phyloP scores from a whole-genome alignment of 1,284 basidiomycete species.

The Cutaneotrichosporon sp. region DNA sequence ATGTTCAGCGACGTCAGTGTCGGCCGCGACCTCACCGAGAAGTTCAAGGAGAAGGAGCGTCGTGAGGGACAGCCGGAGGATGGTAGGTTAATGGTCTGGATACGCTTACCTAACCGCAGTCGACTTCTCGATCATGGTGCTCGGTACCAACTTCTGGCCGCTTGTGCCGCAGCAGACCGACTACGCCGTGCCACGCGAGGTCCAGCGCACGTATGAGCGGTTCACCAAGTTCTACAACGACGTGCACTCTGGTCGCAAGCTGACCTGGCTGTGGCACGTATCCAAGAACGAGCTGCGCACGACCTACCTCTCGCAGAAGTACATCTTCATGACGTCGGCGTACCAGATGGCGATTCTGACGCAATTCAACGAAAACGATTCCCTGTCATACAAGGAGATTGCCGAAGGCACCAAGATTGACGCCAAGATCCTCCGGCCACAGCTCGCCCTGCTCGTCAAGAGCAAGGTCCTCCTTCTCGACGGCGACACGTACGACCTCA shows the following conservation, averaged over 20 bases:
- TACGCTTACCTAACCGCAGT: conserved; percentile 50
- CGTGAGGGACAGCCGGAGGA: conserved; percentile 59
- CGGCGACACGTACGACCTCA: conserved; percentile 78
- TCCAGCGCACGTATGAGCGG: conserved; percentile 79
- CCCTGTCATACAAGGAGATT: conserved; percentile 74
- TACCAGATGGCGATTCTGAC: conserved; percentile 93
- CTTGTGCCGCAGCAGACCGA: conserved; percentile 76
- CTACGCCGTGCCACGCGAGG: conserved; percentile 83
- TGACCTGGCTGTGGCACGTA: conserved; percentile 98
- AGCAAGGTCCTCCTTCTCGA: conserved; percentile 80
- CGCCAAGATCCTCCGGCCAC: conserved; percentile 77
- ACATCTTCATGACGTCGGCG: conserved; percentile 89
- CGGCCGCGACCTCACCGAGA: conserved; percentile 91
- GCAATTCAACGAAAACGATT: conserved; percentile 90
- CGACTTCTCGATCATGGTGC: conserved; percentile 88
- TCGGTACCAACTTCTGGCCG: conserved; percentile 96
- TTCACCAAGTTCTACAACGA: conserved; percentile 92
- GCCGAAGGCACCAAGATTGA: conserved; percentile 75
- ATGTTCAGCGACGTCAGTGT: conserved; percentile 99
- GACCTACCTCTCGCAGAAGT: conserved; percentile 88
- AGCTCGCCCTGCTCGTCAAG: conserved; percentile 78
- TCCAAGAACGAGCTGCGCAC: conserved; percentile 93
- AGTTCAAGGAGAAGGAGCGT: conserved; percentile 91
- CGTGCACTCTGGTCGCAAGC: conserved; percentile 70
- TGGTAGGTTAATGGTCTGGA: conserved; percentile 20